These are phyloP conservation scores for Penicillium sp. DNA, from an alignment of 2,329 filamentous ascomycete species.

Conservation along the genomic window DNA sequence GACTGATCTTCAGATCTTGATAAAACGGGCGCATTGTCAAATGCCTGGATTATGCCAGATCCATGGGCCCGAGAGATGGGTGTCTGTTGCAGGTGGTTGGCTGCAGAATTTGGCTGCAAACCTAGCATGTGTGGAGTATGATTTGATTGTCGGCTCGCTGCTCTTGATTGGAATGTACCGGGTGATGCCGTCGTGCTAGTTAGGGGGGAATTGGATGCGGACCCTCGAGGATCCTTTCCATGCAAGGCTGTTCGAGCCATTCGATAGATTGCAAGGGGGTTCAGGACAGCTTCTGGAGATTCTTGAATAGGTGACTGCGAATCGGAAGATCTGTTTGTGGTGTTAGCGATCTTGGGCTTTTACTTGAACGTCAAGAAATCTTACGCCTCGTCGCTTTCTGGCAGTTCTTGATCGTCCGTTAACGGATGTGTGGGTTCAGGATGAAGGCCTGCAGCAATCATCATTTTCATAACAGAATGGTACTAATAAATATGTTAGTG, in stretches of 20 bases:
- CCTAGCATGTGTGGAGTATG: background rate
- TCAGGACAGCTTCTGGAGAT: conserved; percentile 20
- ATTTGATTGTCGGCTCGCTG: background rate
- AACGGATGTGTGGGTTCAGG: conserved; percentile 1
- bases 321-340: background rate
- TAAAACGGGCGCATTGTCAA: background rate
- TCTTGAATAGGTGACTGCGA: conserved; percentile 16
- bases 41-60: background rate
- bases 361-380: background rate
- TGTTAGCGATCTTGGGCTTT: background rate
- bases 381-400: conserved; percentile 4
- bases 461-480: conserved; percentile 16
- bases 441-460: conserved; percentile 13
- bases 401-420: background rate
- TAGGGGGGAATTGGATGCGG: conserved; percentile 6
- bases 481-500: conserved; percentile 3
- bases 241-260: conserved; percentile 23
- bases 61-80: background rate
- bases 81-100: background rate
- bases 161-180: background rate
- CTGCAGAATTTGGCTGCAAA: conserved; percentile 1
- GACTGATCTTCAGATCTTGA: background rate
- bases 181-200: conserved; percentile 5
- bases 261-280: conserved; percentile 25
- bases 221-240: conserved; percentile 13